These are phyloP conservation scores for Malassezia japonica DNA, from an alignment of 1,284 basidiomycete species.

Conservation along the genomic window DNA sequence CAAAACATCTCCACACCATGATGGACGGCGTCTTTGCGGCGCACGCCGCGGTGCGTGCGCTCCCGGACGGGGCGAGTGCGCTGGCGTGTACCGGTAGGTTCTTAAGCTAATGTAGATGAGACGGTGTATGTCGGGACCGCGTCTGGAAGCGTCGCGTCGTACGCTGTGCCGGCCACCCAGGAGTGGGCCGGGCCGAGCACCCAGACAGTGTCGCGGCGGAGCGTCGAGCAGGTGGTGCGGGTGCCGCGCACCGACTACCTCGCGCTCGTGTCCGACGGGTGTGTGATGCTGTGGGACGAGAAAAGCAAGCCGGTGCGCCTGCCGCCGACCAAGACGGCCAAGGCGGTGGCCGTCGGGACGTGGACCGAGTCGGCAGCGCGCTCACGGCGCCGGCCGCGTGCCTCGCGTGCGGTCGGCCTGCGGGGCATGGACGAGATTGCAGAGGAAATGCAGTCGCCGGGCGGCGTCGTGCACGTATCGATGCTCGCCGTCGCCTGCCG, in stretches of 20 bases:
- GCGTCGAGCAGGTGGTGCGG: slow-evolving; percentile 4
- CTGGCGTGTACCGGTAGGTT: neutral
- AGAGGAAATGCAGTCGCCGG: slow-evolving; percentile 6
- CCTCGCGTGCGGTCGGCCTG: slow-evolving; percentile 6
- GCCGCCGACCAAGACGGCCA: neutral
- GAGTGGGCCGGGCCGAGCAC: neutral
- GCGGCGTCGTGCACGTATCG: slow-evolving; percentile 52
- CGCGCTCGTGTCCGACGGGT: neutral
- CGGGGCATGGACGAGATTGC: slow-evolving; percentile 19
- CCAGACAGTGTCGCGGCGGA: neutral
- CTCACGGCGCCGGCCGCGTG: neutral
- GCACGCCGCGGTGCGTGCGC: neutral
- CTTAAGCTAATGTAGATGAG: neutral
- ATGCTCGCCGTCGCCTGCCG: slow-evolving; percentile 74
- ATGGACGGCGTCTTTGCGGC: slow-evolving; percentile 9
- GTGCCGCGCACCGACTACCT: slow-evolving; percentile 2
- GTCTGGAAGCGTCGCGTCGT: slow-evolving; percentile 22
- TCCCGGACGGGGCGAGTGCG: slow-evolving; percentile 6
- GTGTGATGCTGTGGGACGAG: neutral
- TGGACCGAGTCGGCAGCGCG: slow-evolving; percentile 6
- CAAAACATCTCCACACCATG: neutral
- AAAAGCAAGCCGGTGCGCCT: neutral
- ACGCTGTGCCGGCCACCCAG: slow-evolving; percentile 14
- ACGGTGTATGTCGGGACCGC: slow-evolving; percentile 33
- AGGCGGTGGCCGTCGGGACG: neutral